Conservation (phyloP, 2,329 filamentous ascomycete species). For the Metarhizium humberi region DNA sequence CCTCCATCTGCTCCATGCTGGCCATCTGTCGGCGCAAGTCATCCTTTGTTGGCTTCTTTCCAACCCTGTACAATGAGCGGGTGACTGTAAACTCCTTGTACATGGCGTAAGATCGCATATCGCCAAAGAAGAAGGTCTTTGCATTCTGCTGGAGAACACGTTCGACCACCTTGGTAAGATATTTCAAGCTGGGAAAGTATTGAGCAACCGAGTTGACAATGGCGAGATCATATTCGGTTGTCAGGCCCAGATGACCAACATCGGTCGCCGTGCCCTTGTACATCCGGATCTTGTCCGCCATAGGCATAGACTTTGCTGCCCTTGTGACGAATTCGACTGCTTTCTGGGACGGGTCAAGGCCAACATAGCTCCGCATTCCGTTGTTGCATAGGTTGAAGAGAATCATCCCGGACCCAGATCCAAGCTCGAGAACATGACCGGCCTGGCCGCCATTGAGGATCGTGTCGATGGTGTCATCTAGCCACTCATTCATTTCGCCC, state of each 20-base stretch:
- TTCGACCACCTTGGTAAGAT: conserved; percentile 11
- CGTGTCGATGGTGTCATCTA: conserved; percentile 1
- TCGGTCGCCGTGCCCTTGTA: conserved; percentile 14
- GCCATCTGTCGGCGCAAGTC: conserved; percentile 4
- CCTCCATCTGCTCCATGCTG: conserved; percentile 9
- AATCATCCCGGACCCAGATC: conserved; percentile 22
- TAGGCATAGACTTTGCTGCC: conserved; percentile 7
- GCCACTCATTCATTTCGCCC: conserved; percentile 4
- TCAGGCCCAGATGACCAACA: background rate
- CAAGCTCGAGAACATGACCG: conserved; percentile 18
- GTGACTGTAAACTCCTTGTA: conserved; percentile 9
- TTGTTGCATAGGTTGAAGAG: conserved; percentile 16
- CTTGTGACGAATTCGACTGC: conserved; percentile 14
- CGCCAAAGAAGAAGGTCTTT: conserved; percentile 11
- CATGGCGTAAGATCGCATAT: conserved; percentile 12
- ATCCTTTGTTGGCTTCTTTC: background rate
- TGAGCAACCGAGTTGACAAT: conserved; percentile 19
- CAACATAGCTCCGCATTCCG: conserved; percentile 14
- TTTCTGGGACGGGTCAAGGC: conserved; percentile 16
- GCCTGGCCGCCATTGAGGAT: background rate
- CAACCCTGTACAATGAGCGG: conserved; percentile 5
- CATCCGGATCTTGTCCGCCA: conserved; percentile 9
- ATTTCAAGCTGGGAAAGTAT: conserved; percentile 18
- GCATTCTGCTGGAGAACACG: background rate
- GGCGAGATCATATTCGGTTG: conserved; percentile 8